Evolutionary conservation across 2,329 filamentous ascomycete genomes (phyloP), one percentile per base, ranked within the genome.

Genomic region (Fusarium camptoceras): DNA sequence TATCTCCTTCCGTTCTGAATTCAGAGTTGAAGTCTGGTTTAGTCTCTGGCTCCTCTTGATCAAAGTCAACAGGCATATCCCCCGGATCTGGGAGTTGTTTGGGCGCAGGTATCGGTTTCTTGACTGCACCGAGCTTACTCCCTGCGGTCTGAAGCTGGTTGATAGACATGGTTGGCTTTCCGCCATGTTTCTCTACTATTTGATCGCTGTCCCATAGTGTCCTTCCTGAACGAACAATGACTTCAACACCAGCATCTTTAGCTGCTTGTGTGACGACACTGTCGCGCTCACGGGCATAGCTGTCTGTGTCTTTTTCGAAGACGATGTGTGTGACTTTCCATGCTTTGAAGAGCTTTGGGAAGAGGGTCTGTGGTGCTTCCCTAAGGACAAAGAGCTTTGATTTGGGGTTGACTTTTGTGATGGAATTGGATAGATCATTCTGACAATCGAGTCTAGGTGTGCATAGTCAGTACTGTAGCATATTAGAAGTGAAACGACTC

Each of bases 291-390:
- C 87, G 84, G 7, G 84, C 91, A 79, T 94, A 94, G 1, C 89
- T 84, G 81, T 94, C 92, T 0, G 91, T 93, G 73, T 94, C 92
- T 74, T 91, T 92, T 76, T 94, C 92, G 72, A 94, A 94, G 0
- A 94, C 91, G 8, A 94, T 79, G 78, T 94, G 92, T 0, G 91
- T 92, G 27, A 93, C 88, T 3, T 86, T 85, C 92, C 92, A 94
- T 20, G 87, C 85, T 72, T 88, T 88, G 83, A 93, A 92, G 2
- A 94, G 81, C 78, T 93, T 93, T 3, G 89, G 89, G 5, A 94
- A 83, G 2, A 94, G 78, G 0, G 89, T 92, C 75, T 91, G 89
- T 0, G 92, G 91, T 0, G 86, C 90, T 79, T 94, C 92, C 28
- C 92, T 85, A 18, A 94, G 82, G 25, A 94, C 85, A 66, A 92